Evolutionary conservation across 345 rosid genomes (phyloP), one percentile per base, ranked within the genome.

Genomic region (Conringia planisiliqua): DNA sequence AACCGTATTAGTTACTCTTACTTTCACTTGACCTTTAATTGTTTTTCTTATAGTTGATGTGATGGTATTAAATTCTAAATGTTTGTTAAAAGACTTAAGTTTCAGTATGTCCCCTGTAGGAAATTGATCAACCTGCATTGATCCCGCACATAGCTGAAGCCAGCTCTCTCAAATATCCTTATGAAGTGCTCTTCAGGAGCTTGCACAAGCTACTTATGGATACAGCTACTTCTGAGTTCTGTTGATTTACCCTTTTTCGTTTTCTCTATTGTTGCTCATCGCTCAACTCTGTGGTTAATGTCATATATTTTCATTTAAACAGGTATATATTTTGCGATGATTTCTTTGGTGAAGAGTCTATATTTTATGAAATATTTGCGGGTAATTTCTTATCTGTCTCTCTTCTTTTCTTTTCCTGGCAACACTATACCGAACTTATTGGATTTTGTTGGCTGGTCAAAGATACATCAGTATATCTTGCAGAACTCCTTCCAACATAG

Each of bases 71-170:
- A 35, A 46, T 55, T 3, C 14, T 56, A 36, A 29, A 20, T 14
- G 38, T 55, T 57, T 47, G 46, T 27, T 71, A 11, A 47, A 70
- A 71, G 61, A 55, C 62, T 52, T 33, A 70, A 71, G 64, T 74
- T 63, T 69, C 42, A 30, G 46, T 38, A 35, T 75, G 48, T 58
- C 84, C 58, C 14, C 70, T 82, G 76, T 82, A 95, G 99, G 99
- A 95, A 73, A 95, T 92, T 66, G 98, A 92, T 77, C 99, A 92
- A 78, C 96, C 99, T 69, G 92, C 99, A 69, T 68, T 95, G 84
- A 95, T 95, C 83, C 99, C 98, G 6, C 99, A 95, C 84, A 95
- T 95, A 82, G 97, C 98, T 54, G 98, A 95, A 87, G 99, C 99
- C 55, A 92, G 90, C 86, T 82, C 93, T 64, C 81, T 80, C 78